A percentile compares a stretch with the other conserved stretches of the same genome.
These are phyloP conservation scores for Spatholobus suberectus DNA, from an alignment of 306 rosid genomes.

Conservation along the genomic window DNA sequence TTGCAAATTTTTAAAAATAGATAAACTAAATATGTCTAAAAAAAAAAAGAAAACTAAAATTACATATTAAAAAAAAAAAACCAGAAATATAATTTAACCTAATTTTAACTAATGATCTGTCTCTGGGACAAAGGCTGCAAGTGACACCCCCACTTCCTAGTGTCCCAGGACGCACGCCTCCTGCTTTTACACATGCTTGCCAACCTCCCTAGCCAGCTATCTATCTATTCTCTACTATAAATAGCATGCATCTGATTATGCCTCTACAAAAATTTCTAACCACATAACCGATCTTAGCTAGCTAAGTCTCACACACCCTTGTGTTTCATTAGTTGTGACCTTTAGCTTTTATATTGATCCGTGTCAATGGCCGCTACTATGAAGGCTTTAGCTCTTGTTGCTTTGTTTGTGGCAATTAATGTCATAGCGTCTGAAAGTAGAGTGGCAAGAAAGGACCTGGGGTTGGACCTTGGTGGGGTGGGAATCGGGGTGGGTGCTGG, in stretches of 20 bases:
- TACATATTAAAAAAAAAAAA: too few relatives aligned
- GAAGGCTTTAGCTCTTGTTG: conserved; percentile 44
- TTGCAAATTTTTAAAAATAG: too few relatives aligned
- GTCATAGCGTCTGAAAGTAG: conserved; percentile 50
- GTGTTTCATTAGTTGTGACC: neutral
- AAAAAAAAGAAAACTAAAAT: too few relatives aligned
- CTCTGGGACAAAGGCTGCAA: neutral
- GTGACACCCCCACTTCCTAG: conserved; percentile 43
- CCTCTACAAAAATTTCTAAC: neutral
- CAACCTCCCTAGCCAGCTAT: neutral
- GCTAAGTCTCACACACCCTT: neutral
- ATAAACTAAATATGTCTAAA: too few relatives aligned
- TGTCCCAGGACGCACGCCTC: conserved; percentile 26
- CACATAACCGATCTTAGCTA: neutral
- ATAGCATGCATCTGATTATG: conserved; percentile 37
- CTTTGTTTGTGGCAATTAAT: conserved; percentile 51
- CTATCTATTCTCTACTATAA: conserved; percentile 36
- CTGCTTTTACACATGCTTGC: conserved; percentile 37
- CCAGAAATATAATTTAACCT: too few relatives aligned
- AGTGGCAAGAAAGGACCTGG: conserved; percentile 67
- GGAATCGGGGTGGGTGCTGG: conserved; percentile 68
- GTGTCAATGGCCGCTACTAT: conserved; percentile 22
- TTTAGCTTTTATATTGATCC: neutral
- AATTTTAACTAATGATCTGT: neutral
- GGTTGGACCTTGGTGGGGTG: conserved; percentile 67